A percentile compares a stretch with the other conserved stretches of the same genome.
phyloP scores from a whole-genome alignment of 768 basidiomycete genomes.

The Coprinellus micaceus region DNA sequence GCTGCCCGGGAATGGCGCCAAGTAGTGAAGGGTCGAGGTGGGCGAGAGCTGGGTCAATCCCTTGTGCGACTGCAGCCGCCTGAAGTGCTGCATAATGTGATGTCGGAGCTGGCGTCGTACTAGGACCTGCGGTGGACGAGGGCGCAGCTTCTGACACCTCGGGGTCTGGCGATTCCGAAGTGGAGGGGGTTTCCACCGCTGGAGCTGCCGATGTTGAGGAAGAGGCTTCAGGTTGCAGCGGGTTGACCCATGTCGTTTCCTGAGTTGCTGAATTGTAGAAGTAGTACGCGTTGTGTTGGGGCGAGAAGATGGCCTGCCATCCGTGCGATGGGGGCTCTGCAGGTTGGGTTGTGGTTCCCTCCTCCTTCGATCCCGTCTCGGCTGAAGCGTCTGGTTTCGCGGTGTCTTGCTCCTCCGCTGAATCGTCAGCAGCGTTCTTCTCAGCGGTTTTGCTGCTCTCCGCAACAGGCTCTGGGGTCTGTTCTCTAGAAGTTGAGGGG shows the following conservation, averaged over 20 bases:
- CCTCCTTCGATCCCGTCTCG: background rate
- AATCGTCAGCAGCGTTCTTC: too few species aligned
- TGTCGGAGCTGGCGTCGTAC: background rate
- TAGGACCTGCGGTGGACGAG: slow-evolving; percentile 20
- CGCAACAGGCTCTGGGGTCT: background rate
- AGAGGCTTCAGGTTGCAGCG: slow-evolving; percentile 39
- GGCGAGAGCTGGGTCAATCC: slow-evolving; percentile 81
- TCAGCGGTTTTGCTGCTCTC: too few species aligned
- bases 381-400: too few species aligned
- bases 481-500: background rate
- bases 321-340: slow-evolving; percentile 16
- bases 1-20: slow-evolving; percentile 16
- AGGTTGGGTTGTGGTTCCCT: background rate
- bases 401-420: too few species aligned
- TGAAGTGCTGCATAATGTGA: slow-evolving; percentile 51
- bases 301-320: slow-evolving; percentile 83
- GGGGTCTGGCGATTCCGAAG: slow-evolving; percentile 16
- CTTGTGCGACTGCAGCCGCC: slow-evolving; percentile 69
- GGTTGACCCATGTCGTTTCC: slow-evolving; percentile 84
- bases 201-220: slow-evolving; percentile 17
- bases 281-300: slow-evolving; percentile 78
- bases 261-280: slow-evolving; percentile 74
- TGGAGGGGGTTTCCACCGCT: background rate
- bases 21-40: slow-evolving; percentile 73
- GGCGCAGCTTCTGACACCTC: slow-evolving; percentile 10